Conservation (phyloP, 2,329 filamentous ascomycete species). For the Basipetospora chlamydospora region DNA sequence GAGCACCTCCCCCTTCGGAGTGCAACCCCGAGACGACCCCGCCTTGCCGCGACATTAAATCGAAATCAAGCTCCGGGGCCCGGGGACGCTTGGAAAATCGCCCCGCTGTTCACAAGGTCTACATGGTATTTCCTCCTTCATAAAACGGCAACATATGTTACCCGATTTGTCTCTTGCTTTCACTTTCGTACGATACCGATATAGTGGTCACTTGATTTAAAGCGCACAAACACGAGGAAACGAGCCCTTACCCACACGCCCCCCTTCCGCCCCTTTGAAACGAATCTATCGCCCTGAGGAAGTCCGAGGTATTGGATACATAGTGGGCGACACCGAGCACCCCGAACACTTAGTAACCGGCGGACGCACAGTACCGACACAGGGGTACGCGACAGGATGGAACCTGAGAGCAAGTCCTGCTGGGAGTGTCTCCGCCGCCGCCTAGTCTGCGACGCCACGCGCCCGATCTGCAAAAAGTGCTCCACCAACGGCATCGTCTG, state of each 20-base stretch:
- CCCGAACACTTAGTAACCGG: not conserved
- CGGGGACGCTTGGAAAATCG: constrained; percentile 1
- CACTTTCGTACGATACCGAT: too few species aligned
- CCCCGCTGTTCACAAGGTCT: not conserved
- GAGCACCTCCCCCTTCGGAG: not conserved
- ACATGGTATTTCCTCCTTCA: too few species aligned
- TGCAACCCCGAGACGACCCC: not conserved
- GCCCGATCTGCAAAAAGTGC: constrained; percentile 22
- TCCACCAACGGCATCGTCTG: constrained; percentile 18
- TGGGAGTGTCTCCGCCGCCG: constrained; percentile 27
- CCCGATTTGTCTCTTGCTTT: too few species aligned
- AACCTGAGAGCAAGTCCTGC: too few species aligned
- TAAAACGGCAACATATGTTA: too few species aligned
- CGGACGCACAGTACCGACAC: not conserved
- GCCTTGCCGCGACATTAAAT: not conserved
- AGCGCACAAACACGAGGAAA: not conserved
- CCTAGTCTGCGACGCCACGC: constrained; percentile 23
- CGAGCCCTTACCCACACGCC: not conserved
- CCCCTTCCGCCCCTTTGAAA: not conserved
- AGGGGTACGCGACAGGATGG: constrained; percentile 7
- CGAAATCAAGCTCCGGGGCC: constrained; percentile 2
- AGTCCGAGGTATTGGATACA: not conserved
- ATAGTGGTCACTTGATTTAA: too few species aligned
- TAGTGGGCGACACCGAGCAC: too few species aligned
- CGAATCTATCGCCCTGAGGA: not conserved